Conservation (phyloP, 306 rosid genomes). For the Casuarina glauca region DNA sequence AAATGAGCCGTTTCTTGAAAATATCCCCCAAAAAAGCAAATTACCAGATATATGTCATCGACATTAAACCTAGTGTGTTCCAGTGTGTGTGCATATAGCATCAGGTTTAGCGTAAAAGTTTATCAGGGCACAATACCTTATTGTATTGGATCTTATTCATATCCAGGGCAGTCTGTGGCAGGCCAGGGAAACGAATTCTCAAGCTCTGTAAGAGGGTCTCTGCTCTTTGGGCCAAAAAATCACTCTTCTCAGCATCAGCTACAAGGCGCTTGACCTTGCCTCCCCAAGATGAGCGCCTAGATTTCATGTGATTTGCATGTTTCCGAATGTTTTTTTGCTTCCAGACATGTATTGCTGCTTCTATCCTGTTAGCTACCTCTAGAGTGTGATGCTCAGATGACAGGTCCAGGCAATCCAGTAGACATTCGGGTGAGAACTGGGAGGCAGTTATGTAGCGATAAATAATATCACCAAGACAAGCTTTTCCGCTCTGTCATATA, state of each 20-base stretch:
- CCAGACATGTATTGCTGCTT: constrained; percentile 88
- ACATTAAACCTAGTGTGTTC: not conserved
- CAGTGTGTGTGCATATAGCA: not conserved
- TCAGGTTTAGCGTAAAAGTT: not conserved
- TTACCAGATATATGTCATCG: not conserved
- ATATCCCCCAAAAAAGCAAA: not conserved
- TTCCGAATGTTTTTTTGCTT: constrained; percentile 64
- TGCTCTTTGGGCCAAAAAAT: constrained; percentile 63
- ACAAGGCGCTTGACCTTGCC: constrained; percentile 93
- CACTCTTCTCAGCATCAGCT: constrained; percentile 52
- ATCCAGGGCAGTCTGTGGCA: constrained; percentile 88
- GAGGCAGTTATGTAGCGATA: constrained; percentile 75
- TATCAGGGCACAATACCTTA: constrained; percentile 45
- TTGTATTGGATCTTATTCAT: constrained; percentile 92
- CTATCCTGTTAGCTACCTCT: constrained; percentile 81
- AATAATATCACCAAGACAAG: constrained; percentile 80
- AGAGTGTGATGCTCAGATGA: constrained; percentile 87
- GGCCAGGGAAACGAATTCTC: constrained; percentile 78
- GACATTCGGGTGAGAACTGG: constrained; percentile 70
- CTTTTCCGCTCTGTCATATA: constrained; percentile 76
- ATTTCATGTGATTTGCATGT: constrained; percentile 45
- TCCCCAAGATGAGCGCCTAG: constrained; percentile 79
- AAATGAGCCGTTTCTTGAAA: not conserved
- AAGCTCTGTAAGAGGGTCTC: constrained; percentile 78
- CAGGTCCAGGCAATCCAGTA: constrained; percentile 83